Evolutionary conservation across 345 rosid species (phyloP), one percentile per base, ranked within the genome.

Genomic region (Acer saccharum): DNA sequence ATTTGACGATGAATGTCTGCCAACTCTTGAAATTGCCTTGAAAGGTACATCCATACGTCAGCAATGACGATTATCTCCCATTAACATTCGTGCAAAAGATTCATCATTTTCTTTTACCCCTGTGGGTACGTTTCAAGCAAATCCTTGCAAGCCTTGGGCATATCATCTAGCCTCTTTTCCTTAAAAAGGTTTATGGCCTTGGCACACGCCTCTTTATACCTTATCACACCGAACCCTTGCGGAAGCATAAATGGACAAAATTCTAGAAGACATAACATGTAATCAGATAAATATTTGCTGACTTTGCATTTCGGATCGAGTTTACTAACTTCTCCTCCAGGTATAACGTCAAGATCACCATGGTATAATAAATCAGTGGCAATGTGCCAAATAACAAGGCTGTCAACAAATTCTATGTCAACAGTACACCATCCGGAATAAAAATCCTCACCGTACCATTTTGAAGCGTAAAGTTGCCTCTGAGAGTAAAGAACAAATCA

Each of bases 331-430:
- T 67, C 54, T 4, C 9, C 21, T 16, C 1, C 20, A 2, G 1
- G 12, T 46, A 46, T 46, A 23, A 0, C 25, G 12, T 48, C 54
- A 11, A 48, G 54, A 0, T 76, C 32, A 61, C 10, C 17, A 10
- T 48, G 13, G 9, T 11, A 2, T 21, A 0, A 69, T n/a, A 17
- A 62, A 32, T 74, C 9, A 25, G 81, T 79, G 1, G 81, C 83
- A 17, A 83, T 80, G 64, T 83, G 76, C 83, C 83, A 80, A 46
- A 77, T 17, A 55, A 75, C 48, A 32, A 83, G 64, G 73, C 81
- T 69, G 44, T 74, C 27, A 48, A 69, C 67, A 25, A 83, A 75
- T 25, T 78, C 58, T 23, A 65, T 8, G 18, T 72, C 65, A 10
- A 67, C 10, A n/a, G 68, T 64, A 50, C 73, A 76, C 80, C 83